phyloP scores from a whole-genome alignment of 2,329 filamentous ascomycete genomes.

The Fusarium fujikuroi region DNA sequence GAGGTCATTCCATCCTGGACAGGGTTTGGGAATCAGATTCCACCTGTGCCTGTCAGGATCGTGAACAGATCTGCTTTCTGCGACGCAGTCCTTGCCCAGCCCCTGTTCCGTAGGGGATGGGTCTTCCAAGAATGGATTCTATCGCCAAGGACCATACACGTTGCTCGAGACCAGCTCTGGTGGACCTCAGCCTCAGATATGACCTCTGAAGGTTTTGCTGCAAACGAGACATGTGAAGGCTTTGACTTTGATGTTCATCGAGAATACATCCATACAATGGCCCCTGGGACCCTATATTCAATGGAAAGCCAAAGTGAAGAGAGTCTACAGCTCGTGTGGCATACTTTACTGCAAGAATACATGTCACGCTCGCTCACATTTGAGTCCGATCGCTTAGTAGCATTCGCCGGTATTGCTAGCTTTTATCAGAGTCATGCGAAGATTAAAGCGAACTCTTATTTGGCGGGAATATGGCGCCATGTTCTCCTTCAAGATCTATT shows the following conservation, averaged over 20 bases:
- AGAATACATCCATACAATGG: slow-evolving; percentile 6
- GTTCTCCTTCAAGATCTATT: slow-evolving; percentile 19
- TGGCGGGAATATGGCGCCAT: slow-evolving; percentile 31
- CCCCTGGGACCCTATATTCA: slow-evolving; percentile 18
- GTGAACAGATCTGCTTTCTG: slow-evolving; percentile 25
- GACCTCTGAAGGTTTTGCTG: slow-evolving; percentile 15
- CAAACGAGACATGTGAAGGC: slow-evolving; percentile 33
- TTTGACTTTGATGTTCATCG: slow-evolving; percentile 17
- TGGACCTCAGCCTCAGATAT: slow-evolving; percentile 29
- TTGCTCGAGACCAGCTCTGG: slow-evolving; percentile 34
- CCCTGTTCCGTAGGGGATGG: slow-evolving; percentile 32
- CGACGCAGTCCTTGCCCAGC: slow-evolving; percentile 26
- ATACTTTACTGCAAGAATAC: slow-evolving; percentile 25
- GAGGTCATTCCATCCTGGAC: slow-evolving; percentile 24
- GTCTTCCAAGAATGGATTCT: slow-evolving; percentile 37
- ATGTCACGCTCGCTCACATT: slow-evolving; percentile 27
- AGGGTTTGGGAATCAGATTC: slow-evolving; percentile 16
- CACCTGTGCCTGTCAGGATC: slow-evolving; percentile 13
- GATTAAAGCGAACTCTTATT: slow-evolving; percentile 14
- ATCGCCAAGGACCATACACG: slow-evolving; percentile 26
- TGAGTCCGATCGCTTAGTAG: slow-evolving; percentile 30
- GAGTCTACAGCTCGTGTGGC: slow-evolving; percentile 5
- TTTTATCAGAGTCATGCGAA: slow-evolving; percentile 17
- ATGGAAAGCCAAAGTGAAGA: background rate
- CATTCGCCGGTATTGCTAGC: slow-evolving; percentile 30